Percentiles rank a stretch among this genome's conserved stretches.
Evolutionary conservation across 208 protist species (phyloP).

Genomic region (Acanthamoeba sp.): DNA sequence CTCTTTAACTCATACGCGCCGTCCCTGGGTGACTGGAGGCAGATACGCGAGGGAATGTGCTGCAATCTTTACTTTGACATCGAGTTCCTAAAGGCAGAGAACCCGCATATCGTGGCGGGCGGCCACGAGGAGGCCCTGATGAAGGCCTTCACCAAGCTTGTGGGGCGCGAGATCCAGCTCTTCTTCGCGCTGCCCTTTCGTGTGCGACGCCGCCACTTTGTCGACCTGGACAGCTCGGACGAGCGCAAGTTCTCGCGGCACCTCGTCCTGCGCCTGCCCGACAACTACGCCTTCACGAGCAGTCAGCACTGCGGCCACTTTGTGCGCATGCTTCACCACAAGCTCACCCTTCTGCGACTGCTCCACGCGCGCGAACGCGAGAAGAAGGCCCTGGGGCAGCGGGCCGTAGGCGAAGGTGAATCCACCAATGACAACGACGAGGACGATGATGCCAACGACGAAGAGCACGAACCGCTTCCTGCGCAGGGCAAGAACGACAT

Average conservation of each 20-base stretch:
- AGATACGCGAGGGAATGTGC: conserved; percentile 32
- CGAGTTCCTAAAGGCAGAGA: conserved; percentile 15
- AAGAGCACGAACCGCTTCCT: neutral
- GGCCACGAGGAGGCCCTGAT: neutral
- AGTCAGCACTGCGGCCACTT: conserved; percentile 55
- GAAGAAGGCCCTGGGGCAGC: neutral
- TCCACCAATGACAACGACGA: no score
- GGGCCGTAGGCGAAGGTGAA: no score
- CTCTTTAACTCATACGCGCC: neutral
- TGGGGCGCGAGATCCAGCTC: conserved; percentile 4
- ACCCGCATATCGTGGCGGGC: neutral
- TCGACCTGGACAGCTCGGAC: conserved; percentile 11
- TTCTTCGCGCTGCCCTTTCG: conserved; percentile 2
- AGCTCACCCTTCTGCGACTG: neutral
- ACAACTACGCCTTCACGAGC: conserved; percentile 8
- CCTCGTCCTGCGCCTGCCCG: conserved; percentile 24
- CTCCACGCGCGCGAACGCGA: neutral
- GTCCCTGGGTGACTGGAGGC: no score
- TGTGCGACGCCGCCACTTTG: neutral
- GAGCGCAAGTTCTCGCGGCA: conserved; percentile 57
- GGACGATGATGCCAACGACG: neutral
- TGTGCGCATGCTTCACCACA: conserved; percentile 33
- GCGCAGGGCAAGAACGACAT: neutral
- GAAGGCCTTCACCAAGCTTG: conserved; percentile 29
- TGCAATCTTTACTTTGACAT: conserved; percentile 69